Conservation (phyloP, 768 basidiomycete species). For the Leccinum subgranulosum region DNA sequence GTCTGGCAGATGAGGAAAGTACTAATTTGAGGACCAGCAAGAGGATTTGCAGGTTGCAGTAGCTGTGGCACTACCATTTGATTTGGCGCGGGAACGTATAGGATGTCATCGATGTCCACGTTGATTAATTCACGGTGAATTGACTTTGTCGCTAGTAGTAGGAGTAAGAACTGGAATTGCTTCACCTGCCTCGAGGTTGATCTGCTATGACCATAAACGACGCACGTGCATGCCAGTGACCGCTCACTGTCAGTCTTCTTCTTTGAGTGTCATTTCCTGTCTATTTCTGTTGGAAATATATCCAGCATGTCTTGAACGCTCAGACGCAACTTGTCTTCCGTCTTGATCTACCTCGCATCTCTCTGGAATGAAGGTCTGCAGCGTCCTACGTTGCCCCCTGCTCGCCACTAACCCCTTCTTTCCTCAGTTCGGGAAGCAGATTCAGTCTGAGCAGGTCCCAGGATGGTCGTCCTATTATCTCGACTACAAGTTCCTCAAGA, state of each 20-base stretch:
- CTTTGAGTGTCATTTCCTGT: conserved; percentile 11
- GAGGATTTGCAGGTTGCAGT: not conserved
- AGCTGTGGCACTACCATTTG: conserved; percentile 7
- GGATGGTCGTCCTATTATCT: conserved; percentile 96
- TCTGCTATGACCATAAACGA: conserved; percentile 1
- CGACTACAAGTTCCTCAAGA: conserved; percentile 98
- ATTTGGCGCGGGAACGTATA: conserved; percentile 3
- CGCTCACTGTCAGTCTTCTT: conserved; percentile 1
- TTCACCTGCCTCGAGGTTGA: not conserved
- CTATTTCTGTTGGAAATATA: conserved; percentile 12
- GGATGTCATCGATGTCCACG: conserved; percentile 5
- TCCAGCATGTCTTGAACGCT: conserved; percentile 27
- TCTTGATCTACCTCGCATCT: conserved; percentile 7
- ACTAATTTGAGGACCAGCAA: conserved; percentile 51
- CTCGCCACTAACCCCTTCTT: not conserved
- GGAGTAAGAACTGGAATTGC: not conserved
- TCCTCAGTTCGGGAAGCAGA: conserved; percentile 92
- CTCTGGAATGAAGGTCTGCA: conserved; percentile 31
- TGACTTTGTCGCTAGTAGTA: not conserved
- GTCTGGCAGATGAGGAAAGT: conserved; percentile 88
- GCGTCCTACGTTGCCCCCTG: not conserved
- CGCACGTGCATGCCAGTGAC: conserved; percentile 23
- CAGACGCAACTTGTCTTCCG: conserved; percentile 9
- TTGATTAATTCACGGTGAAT: not conserved
- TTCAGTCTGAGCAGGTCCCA: conserved; percentile 93